Evolutionary conservation across 345 rosid species (phyloP).

Genomic region (Salix udensis): DNA sequence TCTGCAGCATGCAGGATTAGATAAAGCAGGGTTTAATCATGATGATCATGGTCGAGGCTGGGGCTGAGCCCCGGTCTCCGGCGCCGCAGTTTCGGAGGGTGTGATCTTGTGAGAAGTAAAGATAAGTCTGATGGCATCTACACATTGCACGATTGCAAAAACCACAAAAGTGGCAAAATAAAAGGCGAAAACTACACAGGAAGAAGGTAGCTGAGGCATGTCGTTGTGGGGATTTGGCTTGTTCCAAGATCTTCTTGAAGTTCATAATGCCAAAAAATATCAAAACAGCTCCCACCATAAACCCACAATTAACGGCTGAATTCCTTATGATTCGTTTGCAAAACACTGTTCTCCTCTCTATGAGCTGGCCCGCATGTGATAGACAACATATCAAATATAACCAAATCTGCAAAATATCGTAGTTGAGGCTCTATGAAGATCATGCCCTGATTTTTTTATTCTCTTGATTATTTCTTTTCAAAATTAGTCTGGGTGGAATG

Average conservation of each 20-base stretch:
- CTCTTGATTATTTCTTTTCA: too few species aligned
- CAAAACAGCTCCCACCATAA: not conserved
- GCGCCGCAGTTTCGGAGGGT: not conserved
- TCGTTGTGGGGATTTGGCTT: not conserved
- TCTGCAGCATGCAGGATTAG: too few species aligned
- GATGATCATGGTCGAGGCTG: not conserved
- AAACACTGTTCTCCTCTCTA: slow-evolving; percentile 5
- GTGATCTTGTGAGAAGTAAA: not conserved
- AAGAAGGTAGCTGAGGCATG: not conserved
- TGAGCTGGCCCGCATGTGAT: too few species aligned
- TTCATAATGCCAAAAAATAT: not conserved
- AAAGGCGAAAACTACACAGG: not conserved
- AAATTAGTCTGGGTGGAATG: too few species aligned
- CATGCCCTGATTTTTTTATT: not conserved
- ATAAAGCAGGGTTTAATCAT: not conserved
- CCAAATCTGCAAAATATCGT: not conserved
- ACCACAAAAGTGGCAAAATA: not conserved
- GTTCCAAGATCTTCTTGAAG: not conserved
- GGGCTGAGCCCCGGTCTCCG: not conserved
- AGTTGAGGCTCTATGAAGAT: not conserved
- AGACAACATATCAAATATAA: too few species aligned
- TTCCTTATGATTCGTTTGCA: not conserved
- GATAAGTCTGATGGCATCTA: not conserved
- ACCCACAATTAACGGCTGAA: not conserved
- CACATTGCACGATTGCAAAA: slow-evolving; percentile 1